Percentiles rank a stretch among this genome's conserved stretches.
These are phyloP conservation scores for Peronospora belbahrii DNA, from an alignment of 352 stramenopile genomes.

Conservation along the genomic window DNA sequence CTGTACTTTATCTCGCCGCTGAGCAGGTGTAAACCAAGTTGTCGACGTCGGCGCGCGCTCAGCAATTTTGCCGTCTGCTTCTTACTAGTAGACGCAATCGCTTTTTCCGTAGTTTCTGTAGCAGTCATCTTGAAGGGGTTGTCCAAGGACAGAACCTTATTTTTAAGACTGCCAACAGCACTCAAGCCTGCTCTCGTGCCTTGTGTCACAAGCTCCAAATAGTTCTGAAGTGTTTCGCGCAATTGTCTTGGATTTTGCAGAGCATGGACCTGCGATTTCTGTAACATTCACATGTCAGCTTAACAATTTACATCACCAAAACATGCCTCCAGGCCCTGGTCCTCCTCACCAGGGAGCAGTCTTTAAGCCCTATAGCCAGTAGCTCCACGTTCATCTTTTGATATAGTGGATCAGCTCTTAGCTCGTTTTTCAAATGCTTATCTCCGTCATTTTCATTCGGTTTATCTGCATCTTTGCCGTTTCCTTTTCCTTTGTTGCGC, in stretches of 20 bases:
- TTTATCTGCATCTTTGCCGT: conserved; percentile 1
- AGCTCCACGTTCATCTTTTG: conserved; percentile 40
- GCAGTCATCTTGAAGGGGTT: conserved; percentile 52
- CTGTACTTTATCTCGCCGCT: conserved; percentile 40
- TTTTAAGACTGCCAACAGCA: conserved; percentile 53
- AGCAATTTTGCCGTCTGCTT: conserved; percentile 51
- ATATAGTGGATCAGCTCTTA: conserved; percentile 41
- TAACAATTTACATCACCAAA: neutral
- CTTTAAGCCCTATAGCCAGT: conserved; percentile 49
- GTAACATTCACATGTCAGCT: conserved; percentile 3
- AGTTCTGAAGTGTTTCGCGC: conserved; percentile 35
- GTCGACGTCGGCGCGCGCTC: conserved; percentile 50
- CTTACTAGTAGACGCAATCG: conserved; percentile 19
- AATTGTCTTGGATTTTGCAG: conserved; percentile 21
- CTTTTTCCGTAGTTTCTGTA: conserved; percentile 21
- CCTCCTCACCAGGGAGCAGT: conserved; percentile 53
- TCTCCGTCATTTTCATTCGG: neutral
- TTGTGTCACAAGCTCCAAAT: conserved; percentile 28
- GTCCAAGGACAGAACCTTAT: conserved; percentile 73
- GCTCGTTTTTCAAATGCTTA: conserved; percentile 3
- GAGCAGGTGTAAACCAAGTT: conserved; percentile 49
- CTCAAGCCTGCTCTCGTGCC: conserved; percentile 8
- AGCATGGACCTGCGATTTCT: conserved; percentile 24
- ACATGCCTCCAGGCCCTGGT: neutral
- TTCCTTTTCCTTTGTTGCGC: conserved; percentile 4